Conservation (phyloP, 805 yeast species). For the Saturnispora zaruensis region DNA sequence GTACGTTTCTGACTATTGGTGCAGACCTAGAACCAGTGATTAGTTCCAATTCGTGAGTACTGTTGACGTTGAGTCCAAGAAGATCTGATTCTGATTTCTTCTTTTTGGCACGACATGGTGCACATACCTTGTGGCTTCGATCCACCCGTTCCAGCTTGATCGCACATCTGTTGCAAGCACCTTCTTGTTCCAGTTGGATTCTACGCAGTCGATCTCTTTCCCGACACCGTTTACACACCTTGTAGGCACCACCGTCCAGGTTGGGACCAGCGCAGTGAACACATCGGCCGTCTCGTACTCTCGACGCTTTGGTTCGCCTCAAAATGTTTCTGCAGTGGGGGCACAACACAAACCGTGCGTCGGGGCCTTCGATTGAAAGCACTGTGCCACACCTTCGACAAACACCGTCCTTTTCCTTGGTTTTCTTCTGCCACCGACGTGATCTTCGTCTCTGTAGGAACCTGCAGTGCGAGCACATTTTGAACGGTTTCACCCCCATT, state of each 20-base stretch:
- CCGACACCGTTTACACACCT: conserved; percentile 60
- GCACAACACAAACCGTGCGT: conserved; percentile 44
- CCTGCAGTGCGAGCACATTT: conserved; percentile 57
- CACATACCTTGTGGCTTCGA: conserved; percentile 50
- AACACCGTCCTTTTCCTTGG: conserved; percentile 51
- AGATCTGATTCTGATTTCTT: background rate
- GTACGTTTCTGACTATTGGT: conserved; percentile 1
- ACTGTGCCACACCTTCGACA: conserved; percentile 56
- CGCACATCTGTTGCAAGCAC: conserved; percentile 59
- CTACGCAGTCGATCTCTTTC: conserved; percentile 52
- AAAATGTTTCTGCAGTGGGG: conserved; percentile 49
- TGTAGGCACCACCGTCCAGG: conserved; percentile 37
- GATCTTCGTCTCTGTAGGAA: conserved; percentile 55
- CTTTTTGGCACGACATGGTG: conserved; percentile 36
- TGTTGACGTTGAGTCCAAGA: background rate
- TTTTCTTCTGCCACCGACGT: conserved; percentile 55
- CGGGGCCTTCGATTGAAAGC: conserved; percentile 38
- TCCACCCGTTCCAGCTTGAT: conserved; percentile 37
- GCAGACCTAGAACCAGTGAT: background rate
- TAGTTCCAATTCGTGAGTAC: background rate
- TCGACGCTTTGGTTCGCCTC: conserved; percentile 45
- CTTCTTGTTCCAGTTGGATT: conserved; percentile 45
- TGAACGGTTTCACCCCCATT: conserved; percentile 37
- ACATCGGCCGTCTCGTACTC: conserved; percentile 58
- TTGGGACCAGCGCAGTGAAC: conserved; percentile 61